Base-by-base conservation (phyloP, 2,329 filamentous ascomycete species). In the Pseudogymnoascus verrucosus region DNA sequence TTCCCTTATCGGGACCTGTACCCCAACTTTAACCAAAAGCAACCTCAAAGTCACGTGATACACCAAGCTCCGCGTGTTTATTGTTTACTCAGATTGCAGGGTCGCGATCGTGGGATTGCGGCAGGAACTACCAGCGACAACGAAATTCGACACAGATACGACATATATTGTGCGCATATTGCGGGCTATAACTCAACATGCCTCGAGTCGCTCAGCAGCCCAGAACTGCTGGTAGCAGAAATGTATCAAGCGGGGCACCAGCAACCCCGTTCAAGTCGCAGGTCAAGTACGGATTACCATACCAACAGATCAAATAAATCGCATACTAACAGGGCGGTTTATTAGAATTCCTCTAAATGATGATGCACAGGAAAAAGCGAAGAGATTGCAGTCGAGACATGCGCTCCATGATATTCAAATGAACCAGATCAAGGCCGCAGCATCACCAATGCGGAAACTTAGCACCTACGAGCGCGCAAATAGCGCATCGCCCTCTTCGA, bases 271-370 rank as follows among this genome's bases (percentile, higher is more conserved):
- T 73, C 47, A 74, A 75, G 66, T 72, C 73, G 12, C 71, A 73
- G 1, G 67, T 75, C 28, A 75, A 75, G 73, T 75, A 65, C 61
- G 72, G 12, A 39, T 8, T 21, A 19, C 12, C 36, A 8, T 60
- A 42, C 10, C 6, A 34, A 57, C 10, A 7, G 51, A 57, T 21
- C n/a, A 57, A 12, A 57, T 54, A 57, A 36, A 36, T 21, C 28
- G 51, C 51, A 57, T 36, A 8, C 51, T 57, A 16, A 57, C 51
- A 8, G 1, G 28, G 16, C 12, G n/a, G 5, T 34, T 57, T 57
- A 57, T 36, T 71, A 96, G 91, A 75, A 96, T 99, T 65, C 93
- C 95, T 37, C 85, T 99, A 67, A 98, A 98, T 79, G 95, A 99
- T 79, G 95, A 99, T 81, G 88, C 86, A 65, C 86, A 89, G 70